Evolutionary conservation across 805 yeast genomes (phyloP), one percentile per base, ranked within the genome.

Genomic region (Candida succiphila): DNA sequence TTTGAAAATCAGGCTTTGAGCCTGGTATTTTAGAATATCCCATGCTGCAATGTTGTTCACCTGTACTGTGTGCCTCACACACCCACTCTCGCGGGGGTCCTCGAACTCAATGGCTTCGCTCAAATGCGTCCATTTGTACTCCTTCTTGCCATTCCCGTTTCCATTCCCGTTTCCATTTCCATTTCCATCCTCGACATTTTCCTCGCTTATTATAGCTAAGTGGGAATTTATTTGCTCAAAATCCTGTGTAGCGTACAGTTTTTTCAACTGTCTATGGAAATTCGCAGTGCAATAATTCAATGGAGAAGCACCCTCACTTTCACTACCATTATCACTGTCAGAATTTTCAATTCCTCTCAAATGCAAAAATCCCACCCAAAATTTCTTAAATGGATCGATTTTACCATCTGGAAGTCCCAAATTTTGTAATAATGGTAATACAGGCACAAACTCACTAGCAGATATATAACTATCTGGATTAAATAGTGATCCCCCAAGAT

Each of bases 341-440:
- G 10, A 13, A 7, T 7, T n/a, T 12, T n/a, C 14, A 9, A 12
- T 22, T 30, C 17, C 6, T 20, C 14, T 21, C 8, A 27, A 5
- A 10, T 12, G 25, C 4, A 32, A 8, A 32, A 32, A 32, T 7
- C 34, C 34, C 7, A 26, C 25, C 21, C 28, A 32, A 13, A 26
- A 27, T 14, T 25, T 16, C 13, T 27, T 32, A 5, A 14, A 32
- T 2, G 12, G 10, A 27, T 32, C 17, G n/a, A n/a, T n/a, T n/a
- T n/a, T n/a, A n/a, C n/a, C n/a, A n/a, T n/a, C n/a, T n/a, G n/a
- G n/a, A n/a, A n/a, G n/a, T n/a, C n/a, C n/a, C n/a, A n/a, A n/a
- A n/a, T n/a, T n/a, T n/a, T n/a, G n/a, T n/a, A n/a, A n/a, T n/a
- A n/a, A n/a, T n/a, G n/a, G n/a, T n/a, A n/a, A n/a, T n/a, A n/a